Conservation (phyloP, 1,284 basidiomycete species). For the Xerocomus minutiporus region DNA sequence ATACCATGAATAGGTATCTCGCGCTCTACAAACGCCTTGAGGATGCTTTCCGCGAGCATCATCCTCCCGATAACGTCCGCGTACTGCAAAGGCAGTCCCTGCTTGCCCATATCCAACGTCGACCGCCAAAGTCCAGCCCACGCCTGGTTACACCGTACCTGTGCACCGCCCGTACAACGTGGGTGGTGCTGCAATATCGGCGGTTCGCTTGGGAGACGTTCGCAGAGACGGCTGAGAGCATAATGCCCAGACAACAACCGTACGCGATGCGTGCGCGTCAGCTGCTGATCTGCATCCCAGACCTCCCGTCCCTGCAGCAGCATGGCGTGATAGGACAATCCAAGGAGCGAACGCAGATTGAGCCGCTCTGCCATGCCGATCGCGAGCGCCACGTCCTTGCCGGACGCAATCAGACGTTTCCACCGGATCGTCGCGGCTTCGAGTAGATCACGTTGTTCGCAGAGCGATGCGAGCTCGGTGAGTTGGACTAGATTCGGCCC, state of each 20-base stretch:
- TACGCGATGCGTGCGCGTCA: constrained; percentile 39
- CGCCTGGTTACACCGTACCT: constrained; percentile 41
- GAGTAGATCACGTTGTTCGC: constrained; percentile 42
- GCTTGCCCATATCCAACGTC: constrained; percentile 36
- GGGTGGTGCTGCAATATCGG: constrained; percentile 37
- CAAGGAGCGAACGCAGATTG: constrained; percentile 38
- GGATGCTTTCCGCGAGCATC: constrained; percentile 39
- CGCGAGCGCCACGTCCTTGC: constrained; percentile 41
- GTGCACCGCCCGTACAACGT: constrained; percentile 36
- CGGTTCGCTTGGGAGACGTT: constrained; percentile 36
- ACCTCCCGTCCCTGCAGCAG: constrained; percentile 38
- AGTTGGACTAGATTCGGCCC: constrained; percentile 37
- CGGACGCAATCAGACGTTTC: constrained; percentile 41
- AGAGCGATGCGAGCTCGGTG: constrained; percentile 44
- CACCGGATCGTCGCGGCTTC: constrained; percentile 37
- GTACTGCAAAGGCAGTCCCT: constrained; percentile 34
- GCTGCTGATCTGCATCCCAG: constrained; percentile 38
- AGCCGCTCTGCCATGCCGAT: constrained; percentile 42
- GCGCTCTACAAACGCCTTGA: constrained; percentile 40
- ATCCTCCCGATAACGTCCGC: constrained; percentile 40
- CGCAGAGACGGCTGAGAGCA: constrained; percentile 40
- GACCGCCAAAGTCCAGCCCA: constrained; percentile 41
- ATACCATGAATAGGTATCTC: constrained; percentile 38
- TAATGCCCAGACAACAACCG: constrained; percentile 42
- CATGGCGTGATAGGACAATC: constrained; percentile 43